phyloP scores from a whole-genome alignment of 345 rosid genomes.

The Bruguiera gymnorhiza region DNA sequence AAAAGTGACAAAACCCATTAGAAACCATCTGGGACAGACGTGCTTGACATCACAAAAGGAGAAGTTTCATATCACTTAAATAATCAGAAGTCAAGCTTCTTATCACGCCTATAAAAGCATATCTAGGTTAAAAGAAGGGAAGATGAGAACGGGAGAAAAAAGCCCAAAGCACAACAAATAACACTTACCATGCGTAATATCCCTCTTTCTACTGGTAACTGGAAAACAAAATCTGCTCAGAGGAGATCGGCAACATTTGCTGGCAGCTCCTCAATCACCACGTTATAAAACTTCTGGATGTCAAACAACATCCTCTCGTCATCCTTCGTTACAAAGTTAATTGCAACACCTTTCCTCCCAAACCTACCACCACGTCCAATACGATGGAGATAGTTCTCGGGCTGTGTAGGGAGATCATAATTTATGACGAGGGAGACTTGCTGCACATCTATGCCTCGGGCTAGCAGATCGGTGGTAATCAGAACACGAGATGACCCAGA shows the following conservation, averaged over 20 bases:
- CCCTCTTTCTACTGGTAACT: not conserved
- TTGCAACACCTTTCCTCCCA: slow-evolving; percentile 50
- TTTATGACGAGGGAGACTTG: slow-evolving; percentile 53
- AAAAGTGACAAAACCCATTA: too few species aligned
- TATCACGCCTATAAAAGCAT: not conserved
- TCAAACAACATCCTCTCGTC: slow-evolving; percentile 46
- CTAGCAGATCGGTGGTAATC: slow-evolving; percentile 54
- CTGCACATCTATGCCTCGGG: slow-evolving; percentile 57
- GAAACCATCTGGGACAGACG: too few species aligned
- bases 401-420: slow-evolving; percentile 52
- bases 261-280: slow-evolving; percentile 47
- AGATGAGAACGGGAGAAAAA: not conserved
- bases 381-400: slow-evolving; percentile 54
- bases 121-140: not conserved
- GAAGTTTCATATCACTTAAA: too few species aligned
- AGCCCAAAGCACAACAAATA: not conserved
- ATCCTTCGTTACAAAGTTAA: slow-evolving; percentile 45
- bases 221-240: slow-evolving; percentile 12
- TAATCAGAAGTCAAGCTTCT: not conserved
- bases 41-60: too few species aligned
- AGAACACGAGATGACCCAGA: slow-evolving; percentile 58
- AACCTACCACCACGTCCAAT: slow-evolving; percentile 53
- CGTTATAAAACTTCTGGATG: slow-evolving; percentile 53
- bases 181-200: not conserved
- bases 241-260: slow-evolving; percentile 44